Percentiles rank a stretch among this genome's conserved stretches.
Conservation (phyloP, 176 grass and related monocot species). For the Oryza meridionalis region DNA sequence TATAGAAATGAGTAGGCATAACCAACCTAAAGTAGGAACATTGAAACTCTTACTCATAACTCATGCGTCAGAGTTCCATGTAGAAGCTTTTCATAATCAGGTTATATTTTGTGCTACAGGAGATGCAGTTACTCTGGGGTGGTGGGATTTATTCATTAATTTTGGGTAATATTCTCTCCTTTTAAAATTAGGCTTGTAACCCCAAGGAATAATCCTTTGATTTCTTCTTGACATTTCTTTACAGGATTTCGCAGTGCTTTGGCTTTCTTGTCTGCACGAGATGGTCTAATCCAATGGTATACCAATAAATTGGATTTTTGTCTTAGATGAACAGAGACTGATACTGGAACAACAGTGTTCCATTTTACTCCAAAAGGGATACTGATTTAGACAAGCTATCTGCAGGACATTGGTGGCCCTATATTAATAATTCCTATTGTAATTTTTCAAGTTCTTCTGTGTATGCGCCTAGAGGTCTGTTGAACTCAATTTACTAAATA, state of each 20-base stretch:
- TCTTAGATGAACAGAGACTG: slow-evolving; percentile 33
- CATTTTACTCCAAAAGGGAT: slow-evolving; percentile 43
- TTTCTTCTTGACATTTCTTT: slow-evolving; percentile 25
- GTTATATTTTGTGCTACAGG: slow-evolving; percentile 49
- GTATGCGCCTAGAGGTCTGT: slow-evolving; percentile 78
- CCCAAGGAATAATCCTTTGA: slow-evolving; percentile 28
- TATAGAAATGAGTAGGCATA: slow-evolving; percentile 28
- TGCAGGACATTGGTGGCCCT: slow-evolving; percentile 70
- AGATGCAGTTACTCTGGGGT: slow-evolving; percentile 65
- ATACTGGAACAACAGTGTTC: slow-evolving; percentile 35
- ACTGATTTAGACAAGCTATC: slow-evolving; percentile 40
- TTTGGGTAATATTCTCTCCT: slow-evolving; percentile 54
- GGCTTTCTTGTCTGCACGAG: slow-evolving; percentile 69
- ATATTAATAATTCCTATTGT: slow-evolving; percentile 69
- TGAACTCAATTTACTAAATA: slow-evolving; percentile 30
- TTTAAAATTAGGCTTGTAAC: slow-evolving; percentile 26
- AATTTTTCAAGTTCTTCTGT: slow-evolving; percentile 70
- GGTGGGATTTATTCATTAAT: slow-evolving; percentile 94
- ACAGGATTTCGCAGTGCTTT: slow-evolving; percentile 78
- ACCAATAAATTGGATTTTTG: slow-evolving; percentile 27
- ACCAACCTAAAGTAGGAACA: slow-evolving; percentile 9
- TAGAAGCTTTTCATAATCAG: slow-evolving; percentile 28
- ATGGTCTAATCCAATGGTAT: slow-evolving; percentile 74
- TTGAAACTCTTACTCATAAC: slow-evolving; percentile 2
- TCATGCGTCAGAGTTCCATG: background rate